These are phyloP conservation scores for Phallus indusiatus DNA, from an alignment of 768 basidiomycete genomes.

Conservation along the genomic window DNA sequence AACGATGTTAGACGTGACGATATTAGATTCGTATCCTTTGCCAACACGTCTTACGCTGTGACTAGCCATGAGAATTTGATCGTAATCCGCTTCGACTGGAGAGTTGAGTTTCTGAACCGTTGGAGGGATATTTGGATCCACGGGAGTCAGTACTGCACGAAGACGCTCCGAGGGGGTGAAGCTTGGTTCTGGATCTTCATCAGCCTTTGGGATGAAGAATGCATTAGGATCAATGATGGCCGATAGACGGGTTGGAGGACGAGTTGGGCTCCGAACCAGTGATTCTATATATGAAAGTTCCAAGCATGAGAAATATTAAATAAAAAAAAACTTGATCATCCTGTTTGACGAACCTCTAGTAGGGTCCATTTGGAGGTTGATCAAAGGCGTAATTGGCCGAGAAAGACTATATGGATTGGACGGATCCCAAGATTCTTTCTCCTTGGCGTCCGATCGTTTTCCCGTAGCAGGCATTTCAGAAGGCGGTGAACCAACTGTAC, in stretches of 20 bases:
- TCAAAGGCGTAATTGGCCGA: slow-evolving; percentile 57
- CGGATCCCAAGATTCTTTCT: slow-evolving; percentile 41
- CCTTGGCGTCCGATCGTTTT: slow-evolving; percentile 45
- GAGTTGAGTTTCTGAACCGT: slow-evolving; percentile 16
- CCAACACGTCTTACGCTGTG: slow-evolving; percentile 73
- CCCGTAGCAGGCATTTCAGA: slow-evolving; percentile 20
- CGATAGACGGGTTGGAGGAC: slow-evolving; percentile 37
- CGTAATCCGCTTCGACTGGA: slow-evolving; percentile 56
- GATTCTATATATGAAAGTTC: slow-evolving; percentile 1
- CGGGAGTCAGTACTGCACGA: slow-evolving; percentile 50
- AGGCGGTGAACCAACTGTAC: slow-evolving; percentile 22
- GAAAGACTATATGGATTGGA: slow-evolving; percentile 55
- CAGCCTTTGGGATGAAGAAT: slow-evolving; percentile 48
- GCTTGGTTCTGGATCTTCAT: slow-evolving; percentile 13
- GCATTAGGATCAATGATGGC: slow-evolving; percentile 59
- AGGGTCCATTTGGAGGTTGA: slow-evolving; percentile 51
- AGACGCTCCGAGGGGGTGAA: slow-evolving; percentile 31
- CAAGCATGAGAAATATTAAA: background rate
- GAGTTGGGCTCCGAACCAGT: slow-evolving; percentile 26
- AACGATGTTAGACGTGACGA: slow-evolving; percentile 28
- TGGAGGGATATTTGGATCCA: slow-evolving; percentile 59
- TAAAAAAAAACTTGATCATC: background rate
- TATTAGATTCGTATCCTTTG: slow-evolving; percentile 73
- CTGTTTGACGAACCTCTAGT: slow-evolving; percentile 39
- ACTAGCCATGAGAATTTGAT: slow-evolving; percentile 75